Evolutionary conservation across 768 basidiomycete species (phyloP).

Genomic region (Lyophyllum shimeji): DNA sequence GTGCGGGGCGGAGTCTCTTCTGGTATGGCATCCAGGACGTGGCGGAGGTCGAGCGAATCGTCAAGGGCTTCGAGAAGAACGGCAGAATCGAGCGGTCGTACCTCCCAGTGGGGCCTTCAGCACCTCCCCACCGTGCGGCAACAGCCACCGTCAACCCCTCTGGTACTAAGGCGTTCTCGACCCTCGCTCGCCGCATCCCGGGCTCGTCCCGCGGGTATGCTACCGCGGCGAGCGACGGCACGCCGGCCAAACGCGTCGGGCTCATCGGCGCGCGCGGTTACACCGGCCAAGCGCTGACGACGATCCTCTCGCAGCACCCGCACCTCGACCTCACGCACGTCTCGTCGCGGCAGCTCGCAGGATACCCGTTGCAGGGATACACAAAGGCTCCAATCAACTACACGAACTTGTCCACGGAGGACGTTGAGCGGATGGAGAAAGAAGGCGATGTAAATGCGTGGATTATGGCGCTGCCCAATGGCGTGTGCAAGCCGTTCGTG

Average conservation of each 20-base stretch:
- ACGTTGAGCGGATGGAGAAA: slow-evolving; percentile 89
- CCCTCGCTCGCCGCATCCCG: slow-evolving; percentile 49
- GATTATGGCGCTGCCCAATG: slow-evolving; percentile 99
- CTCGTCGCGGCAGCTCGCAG: slow-evolving; percentile 92
- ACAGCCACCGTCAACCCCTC: slow-evolving; percentile 23
- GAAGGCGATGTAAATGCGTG: slow-evolving; percentile 92
- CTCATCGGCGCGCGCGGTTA: slow-evolving; percentile 95
- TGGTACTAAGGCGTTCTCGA: slow-evolving; percentile 59
- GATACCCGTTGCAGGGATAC: slow-evolving; percentile 77
- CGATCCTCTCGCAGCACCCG: slow-evolving; percentile 86
- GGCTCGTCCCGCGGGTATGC: slow-evolving; percentile 76
- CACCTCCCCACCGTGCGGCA: slow-evolving; percentile 49
- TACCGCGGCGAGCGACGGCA: slow-evolving; percentile 50
- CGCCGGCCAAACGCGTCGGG: slow-evolving; percentile 84
- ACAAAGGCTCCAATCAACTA: slow-evolving; percentile 73
- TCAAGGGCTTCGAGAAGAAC: slow-evolving; percentile 72
- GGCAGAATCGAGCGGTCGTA: slow-evolving; percentile 86
- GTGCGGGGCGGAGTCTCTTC: slow-evolving; percentile 91
- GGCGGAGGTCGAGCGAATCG: slow-evolving; percentile 84
- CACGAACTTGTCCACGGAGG: slow-evolving; percentile 72
- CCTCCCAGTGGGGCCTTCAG: slow-evolving; percentile 82
- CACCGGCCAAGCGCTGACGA: slow-evolving; percentile 91
- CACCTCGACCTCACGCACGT: slow-evolving; percentile 90
- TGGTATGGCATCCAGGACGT: slow-evolving; percentile 97
- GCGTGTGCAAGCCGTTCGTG: slow-evolving; percentile 94